Conservation (phyloP, 176 grass and related monocot genomes). For the Puccinellia tenuiflora region DNA sequence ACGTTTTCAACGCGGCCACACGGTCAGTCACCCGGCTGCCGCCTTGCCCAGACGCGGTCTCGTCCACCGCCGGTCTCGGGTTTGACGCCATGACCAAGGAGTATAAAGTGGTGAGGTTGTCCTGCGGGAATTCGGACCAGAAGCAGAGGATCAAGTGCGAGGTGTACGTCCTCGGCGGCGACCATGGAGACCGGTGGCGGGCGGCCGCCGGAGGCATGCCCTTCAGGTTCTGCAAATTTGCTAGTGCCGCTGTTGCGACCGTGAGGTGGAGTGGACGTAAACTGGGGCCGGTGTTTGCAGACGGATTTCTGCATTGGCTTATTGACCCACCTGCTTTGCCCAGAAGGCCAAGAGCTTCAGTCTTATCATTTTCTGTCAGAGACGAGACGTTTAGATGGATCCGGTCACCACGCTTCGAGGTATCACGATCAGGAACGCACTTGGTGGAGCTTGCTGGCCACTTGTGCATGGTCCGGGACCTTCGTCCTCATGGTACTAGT, state of each 20-base stretch:
- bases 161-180: not conserved
- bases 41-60: not conserved
- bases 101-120: not conserved
- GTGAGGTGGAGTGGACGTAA: not conserved
- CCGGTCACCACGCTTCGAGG: not conserved
- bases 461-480: conserved; percentile 4
- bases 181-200: not conserved
- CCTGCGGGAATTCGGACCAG: not conserved
- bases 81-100: not conserved
- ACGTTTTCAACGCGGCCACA: conserved; percentile 2
- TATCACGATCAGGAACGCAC: not conserved
- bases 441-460: not conserved
- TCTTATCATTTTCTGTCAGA: not conserved
- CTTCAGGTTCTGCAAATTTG: not conserved
- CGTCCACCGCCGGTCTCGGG: not conserved
- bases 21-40: not conserved
- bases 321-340: not conserved
- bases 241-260: fast-evolving
- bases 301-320: conserved; percentile 17
- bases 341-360: not conserved
- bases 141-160: not conserved
- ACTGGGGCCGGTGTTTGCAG: not conserved
- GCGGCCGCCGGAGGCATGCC: not conserved
- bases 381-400: not conserved
- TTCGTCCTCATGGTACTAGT: not conserved